phyloP scores from a whole-genome alignment of 805 yeast genomes.

The Myxozyma geophila region DNA sequence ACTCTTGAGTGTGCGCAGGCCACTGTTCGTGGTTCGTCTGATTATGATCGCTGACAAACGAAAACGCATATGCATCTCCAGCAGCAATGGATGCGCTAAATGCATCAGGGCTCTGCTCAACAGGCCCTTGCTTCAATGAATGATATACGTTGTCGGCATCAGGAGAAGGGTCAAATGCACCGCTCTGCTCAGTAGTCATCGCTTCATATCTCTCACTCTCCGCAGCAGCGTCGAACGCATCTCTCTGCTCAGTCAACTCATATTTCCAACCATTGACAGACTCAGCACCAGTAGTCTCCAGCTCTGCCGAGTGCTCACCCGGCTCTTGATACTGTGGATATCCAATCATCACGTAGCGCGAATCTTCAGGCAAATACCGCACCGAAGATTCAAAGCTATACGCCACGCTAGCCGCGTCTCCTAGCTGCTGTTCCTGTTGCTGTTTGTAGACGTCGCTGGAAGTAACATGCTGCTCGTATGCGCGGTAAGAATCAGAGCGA shows the following conservation, averaged over 20 bases:
- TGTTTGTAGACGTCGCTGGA: neutral
- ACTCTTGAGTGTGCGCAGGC: no score
- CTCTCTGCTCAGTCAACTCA: no score
- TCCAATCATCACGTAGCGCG: conserved; percentile 1
- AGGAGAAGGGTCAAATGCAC: no score
- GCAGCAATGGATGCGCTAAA: no score
- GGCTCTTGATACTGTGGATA: conserved; percentile 7
- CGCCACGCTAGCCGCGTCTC: conserved; percentile 5
- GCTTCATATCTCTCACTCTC: no score
- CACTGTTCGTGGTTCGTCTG: neutral
- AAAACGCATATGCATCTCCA: neutral
- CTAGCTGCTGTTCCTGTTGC: neutral
- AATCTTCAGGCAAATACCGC: neutral
- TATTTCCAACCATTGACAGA: neutral
- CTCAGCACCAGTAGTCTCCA: neutral
- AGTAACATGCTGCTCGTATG: conserved; percentile 14
- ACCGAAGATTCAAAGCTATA: conserved; percentile 6
- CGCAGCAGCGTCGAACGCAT: no score
- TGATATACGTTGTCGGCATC: neutral
- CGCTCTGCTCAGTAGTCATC: no score
- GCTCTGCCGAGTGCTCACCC: neutral
- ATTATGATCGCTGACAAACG: conserved; percentile 1
- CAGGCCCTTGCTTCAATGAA: neutral
- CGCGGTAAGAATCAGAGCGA: conserved; percentile 12
- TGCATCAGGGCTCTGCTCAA: neutral